Conservation (phyloP, 345 rosid species). For the Cardiospermum halicacabum region DNA sequence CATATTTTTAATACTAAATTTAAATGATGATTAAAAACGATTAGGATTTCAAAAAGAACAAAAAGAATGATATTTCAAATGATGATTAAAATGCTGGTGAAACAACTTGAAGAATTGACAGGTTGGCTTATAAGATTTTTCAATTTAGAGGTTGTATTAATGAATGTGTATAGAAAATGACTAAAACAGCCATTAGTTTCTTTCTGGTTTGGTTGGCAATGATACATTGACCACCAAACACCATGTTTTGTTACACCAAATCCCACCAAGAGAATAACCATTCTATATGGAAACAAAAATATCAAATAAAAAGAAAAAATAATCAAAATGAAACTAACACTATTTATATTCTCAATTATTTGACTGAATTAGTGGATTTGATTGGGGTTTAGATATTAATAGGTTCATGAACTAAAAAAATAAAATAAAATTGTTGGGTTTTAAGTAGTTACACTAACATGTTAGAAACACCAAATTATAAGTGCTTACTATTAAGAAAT, state of each 20-base stretch:
- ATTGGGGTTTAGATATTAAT: not conserved
- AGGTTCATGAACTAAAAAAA: not conserved
- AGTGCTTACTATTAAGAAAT: no score
- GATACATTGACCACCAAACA: not conserved
- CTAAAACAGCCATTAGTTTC: not conserved
- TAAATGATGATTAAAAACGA: no score
- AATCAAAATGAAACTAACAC: not conserved
- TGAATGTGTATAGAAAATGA: constrained; percentile 16
- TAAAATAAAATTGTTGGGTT: not conserved
- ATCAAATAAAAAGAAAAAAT: not conserved
- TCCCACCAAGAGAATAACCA: no score
- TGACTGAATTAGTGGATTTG: not conserved
- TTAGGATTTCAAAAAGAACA: not conserved
- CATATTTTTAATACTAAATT: no score
- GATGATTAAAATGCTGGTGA: not conserved
- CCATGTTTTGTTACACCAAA: not conserved
- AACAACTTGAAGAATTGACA: not conserved
- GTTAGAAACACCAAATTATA: not conserved
- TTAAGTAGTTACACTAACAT: not conserved
- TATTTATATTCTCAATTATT: not conserved
- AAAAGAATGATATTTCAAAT: not conserved
- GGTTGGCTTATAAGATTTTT: not conserved
- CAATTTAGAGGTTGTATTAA: not conserved
- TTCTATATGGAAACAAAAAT: not conserved
- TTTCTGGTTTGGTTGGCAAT: not conserved